Evolutionary conservation across 1,284 basidiomycete genomes (phyloP).

Genomic region (Mixia osmundae): DNA sequence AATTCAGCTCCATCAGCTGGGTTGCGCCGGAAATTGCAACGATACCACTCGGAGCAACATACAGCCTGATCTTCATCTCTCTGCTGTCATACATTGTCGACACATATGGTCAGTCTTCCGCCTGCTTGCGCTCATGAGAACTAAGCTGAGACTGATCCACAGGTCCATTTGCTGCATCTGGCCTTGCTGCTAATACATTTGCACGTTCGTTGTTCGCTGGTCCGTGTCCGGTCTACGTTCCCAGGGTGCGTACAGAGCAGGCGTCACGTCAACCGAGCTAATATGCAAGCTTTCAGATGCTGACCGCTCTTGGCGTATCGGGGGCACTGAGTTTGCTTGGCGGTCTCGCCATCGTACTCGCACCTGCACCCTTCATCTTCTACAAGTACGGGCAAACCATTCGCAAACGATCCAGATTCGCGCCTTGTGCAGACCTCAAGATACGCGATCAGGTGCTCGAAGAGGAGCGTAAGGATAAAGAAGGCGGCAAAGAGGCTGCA

Average conservation of each 20-base stretch:
- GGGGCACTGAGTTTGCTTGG: constrained; percentile 3
- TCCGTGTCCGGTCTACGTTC: no score
- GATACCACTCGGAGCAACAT: no score
- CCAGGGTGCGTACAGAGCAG: neutral
- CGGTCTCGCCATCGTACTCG: constrained; percentile 1
- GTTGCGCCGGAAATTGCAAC: constrained; percentile 7
- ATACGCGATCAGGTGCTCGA: no score
- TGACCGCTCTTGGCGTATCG: neutral
- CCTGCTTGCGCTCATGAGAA: neutral
- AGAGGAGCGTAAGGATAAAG: no score
- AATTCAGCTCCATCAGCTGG: constrained; percentile 11
- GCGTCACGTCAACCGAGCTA: neutral
- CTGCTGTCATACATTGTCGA: neutral
- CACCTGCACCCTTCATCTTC: neutral
- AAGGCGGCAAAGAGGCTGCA: no score
- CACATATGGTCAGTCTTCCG: neutral
- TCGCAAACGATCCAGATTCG: constrained; percentile 1
- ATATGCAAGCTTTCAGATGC: constrained; percentile 1
- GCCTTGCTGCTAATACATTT: no score
- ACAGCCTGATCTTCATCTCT: neutral
- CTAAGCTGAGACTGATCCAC: constrained; percentile 1
- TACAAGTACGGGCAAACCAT: neutral
- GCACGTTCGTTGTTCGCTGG: no score
- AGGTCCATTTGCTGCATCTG: no score
- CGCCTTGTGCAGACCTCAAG: no score